A percentile compares a stretch with the other conserved stretches of the same genome.
These are phyloP conservation scores for Spironucleus salmonicida DNA, from an alignment of 208 protist genomes.

Conservation along the genomic window DNA sequence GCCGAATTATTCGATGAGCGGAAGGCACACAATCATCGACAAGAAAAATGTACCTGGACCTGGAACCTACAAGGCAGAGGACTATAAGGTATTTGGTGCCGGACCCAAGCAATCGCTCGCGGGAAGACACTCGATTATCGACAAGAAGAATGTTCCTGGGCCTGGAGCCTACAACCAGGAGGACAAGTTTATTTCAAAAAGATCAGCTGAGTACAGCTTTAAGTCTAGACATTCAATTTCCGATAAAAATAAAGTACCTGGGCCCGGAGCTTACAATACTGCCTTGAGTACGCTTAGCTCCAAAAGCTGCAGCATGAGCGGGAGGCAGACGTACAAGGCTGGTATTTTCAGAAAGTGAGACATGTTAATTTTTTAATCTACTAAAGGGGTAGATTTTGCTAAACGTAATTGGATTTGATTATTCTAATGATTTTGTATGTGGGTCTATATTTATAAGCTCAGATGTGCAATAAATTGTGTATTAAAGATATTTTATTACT, in stretches of 20 bases:
- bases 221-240: not conserved
- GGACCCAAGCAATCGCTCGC: not conserved
- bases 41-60: not conserved
- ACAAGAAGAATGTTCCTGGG: constrained; percentile 10
- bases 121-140: not conserved
- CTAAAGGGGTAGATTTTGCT: too few relatives aligned
- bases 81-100: not conserved
- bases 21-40: not conserved
- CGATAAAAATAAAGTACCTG: not conserved
- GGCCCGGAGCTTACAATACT: not conserved
- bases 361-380: too few relatives aligned
- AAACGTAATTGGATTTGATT: too few relatives aligned
- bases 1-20: not conserved
- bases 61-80: not conserved
- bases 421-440: too few relatives aligned
- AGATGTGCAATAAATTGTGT: too few relatives aligned
- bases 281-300: too few relatives aligned
- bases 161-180: not conserved
- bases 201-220: not conserved
- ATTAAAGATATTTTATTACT: too few relatives aligned
- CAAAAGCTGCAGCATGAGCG: too few relatives aligned
- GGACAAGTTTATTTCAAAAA: not conserved
- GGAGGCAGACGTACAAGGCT: too few relatives aligned
- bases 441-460: too few relatives aligned
- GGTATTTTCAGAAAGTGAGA: too few relatives aligned